phyloP scores from a whole-genome alignment of 1,284 basidiomycete genomes.

The Apiotrichum akiyoshidainum region DNA sequence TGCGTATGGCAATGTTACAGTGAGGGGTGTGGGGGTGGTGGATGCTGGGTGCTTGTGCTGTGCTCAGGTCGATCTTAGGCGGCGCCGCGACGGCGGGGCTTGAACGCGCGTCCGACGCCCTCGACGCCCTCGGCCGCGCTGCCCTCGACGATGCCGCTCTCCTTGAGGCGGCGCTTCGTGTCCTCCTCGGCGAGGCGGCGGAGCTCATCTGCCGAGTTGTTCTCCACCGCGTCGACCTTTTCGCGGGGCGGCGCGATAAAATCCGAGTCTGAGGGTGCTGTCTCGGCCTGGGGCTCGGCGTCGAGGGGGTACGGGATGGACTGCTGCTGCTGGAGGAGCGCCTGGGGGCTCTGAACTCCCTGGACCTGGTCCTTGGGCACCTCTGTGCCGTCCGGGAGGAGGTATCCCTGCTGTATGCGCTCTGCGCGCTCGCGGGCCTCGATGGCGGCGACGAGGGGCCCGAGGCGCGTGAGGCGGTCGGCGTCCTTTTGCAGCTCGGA shows the following conservation, averaged over 20 bases:
- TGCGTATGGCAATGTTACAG: neutral
- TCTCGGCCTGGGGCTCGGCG: conserved; percentile 1
- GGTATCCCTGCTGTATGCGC: conserved; percentile 45
- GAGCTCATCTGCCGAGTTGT: conserved; percentile 31
- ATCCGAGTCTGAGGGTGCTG: neutral
- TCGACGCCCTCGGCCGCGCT: conserved; percentile 6
- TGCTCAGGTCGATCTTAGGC: neutral
- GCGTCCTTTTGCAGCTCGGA: conserved; percentile 37
- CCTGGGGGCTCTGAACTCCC: neutral
- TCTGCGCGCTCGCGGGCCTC: conserved; percentile 41
- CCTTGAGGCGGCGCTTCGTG: conserved; percentile 37
- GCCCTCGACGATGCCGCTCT: conserved; percentile 26
- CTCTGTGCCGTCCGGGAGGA: conserved; percentile 28
- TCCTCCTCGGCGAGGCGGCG: conserved; percentile 42
- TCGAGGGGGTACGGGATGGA: neutral
- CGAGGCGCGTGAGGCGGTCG: conserved; percentile 26
- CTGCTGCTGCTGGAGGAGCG: no score
- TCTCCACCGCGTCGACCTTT: conserved; percentile 31
- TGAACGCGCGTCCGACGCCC: conserved; percentile 10
- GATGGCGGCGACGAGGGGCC: conserved; percentile 31
- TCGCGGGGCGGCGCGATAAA: conserved; percentile 27
- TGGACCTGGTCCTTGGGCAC: neutral
- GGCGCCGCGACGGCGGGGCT: conserved; percentile 7
- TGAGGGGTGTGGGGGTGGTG: neutral
- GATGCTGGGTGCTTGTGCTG: neutral